A percentile compares a stretch with the other conserved stretches of the same genome.
These are phyloP conservation scores for Trichodelitschia bisporula DNA, from an alignment of 495 filamentous ascomycete species.

Conservation along the genomic window DNA sequence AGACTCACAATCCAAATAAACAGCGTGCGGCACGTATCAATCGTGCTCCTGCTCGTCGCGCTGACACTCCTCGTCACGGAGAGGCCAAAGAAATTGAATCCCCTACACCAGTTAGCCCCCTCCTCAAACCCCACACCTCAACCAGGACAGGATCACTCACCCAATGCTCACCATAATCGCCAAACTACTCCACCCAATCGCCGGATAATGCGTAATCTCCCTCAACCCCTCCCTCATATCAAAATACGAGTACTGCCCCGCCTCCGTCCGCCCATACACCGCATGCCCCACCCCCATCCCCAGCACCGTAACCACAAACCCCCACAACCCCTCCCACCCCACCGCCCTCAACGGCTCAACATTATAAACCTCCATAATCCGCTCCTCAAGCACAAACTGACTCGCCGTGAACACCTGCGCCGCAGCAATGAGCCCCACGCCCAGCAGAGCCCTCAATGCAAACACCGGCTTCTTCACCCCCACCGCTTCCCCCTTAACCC, in stretches of 20 bases:
- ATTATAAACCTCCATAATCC: constrained; percentile 68
- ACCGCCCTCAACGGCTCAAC: constrained; percentile 81
- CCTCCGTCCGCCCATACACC: constrained; percentile 43
- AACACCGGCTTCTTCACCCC: constrained; percentile 3
- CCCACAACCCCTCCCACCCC: constrained; percentile 89
- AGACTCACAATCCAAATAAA: constrained; percentile 97
- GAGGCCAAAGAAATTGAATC: constrained; percentile 97
- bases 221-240: constrained; percentile 65
- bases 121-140: too few relatives aligned
- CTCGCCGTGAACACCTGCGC: constrained; percentile 93
- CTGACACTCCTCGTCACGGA: constrained; percentile 71
- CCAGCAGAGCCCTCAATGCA: constrained; percentile 44
- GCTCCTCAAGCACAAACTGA: constrained; percentile 91
- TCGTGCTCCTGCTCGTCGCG: constrained; percentile 79
- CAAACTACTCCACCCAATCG: constrained; percentile 48
- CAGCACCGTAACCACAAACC: constrained; percentile 58
- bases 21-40: constrained; percentile 89
- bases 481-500: constrained; percentile 17
- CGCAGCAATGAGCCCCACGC: constrained; percentile 67
- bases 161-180: constrained; percentile 94
- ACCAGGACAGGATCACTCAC: constrained; percentile 34
- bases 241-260: constrained; percentile 63
- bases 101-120: constrained; percentile 26
- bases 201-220: constrained; percentile 43
- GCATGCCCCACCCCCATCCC: constrained; percentile 63